phyloP scores from a whole-genome alignment of 768 basidiomycete genomes.

The Lepiota venenata region DNA sequence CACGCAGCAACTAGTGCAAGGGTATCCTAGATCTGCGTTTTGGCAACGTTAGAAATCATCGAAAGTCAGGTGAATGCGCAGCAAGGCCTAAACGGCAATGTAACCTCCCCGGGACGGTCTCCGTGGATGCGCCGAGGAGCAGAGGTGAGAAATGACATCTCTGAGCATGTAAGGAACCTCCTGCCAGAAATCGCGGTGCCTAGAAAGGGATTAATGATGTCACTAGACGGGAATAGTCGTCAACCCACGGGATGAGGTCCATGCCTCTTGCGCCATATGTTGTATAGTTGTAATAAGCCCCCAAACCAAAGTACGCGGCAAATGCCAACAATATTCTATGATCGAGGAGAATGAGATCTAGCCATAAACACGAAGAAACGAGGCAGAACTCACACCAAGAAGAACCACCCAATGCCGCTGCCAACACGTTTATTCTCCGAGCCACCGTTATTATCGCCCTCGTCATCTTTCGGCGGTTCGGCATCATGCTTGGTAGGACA shows the following conservation, averaged over 20 bases:
- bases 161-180: slow-evolving; percentile 85
- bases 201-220: slow-evolving; percentile 24
- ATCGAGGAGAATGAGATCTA: neutral
- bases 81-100: slow-evolving; percentile 57
- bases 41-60: neutral
- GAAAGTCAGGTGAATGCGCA: neutral
- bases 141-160: slow-evolving; percentile 76
- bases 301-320: slow-evolving; percentile 67
- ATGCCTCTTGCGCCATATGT: slow-evolving; percentile 81
- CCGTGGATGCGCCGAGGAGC: slow-evolving; percentile 67
- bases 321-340: slow-evolving; percentile 65
- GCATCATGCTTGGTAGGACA: slow-evolving; percentile 40
- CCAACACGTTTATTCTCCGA: slow-evolving; percentile 43
- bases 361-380: neutral
- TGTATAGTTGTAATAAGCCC: slow-evolving; percentile 86
- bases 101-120: slow-evolving; percentile 67
- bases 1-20: neutral
- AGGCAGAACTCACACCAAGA: slow-evolving; percentile 61
- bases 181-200: slow-evolving; percentile 88
- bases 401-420: slow-evolving; percentile 86
- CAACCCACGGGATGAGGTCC: slow-evolving; percentile 80
- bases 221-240: neutral
- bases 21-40: neutral
- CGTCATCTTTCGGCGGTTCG: slow-evolving; percentile 20
- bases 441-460: slow-evolving; percentile 28